Base-by-base conservation (phyloP, 805 yeast species). In the Candida takata region DNA sequence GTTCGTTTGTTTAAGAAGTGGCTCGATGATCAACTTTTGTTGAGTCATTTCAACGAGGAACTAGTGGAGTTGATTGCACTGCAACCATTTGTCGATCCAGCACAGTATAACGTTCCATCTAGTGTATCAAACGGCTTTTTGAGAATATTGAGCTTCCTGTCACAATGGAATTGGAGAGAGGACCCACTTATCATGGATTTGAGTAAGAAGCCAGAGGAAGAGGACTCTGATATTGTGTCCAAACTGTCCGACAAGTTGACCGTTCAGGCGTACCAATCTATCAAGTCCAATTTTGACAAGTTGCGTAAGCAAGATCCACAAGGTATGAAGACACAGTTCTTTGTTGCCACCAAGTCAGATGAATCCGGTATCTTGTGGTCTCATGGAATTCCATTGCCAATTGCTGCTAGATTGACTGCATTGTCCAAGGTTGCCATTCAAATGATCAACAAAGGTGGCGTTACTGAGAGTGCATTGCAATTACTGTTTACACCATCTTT, bases 131-230 rank as follows among this genome's bases (percentile, higher is more conserved):
- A 81, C 37, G 98, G 95, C 6, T 86, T 92, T 54, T 62, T 84
- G 40, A 78, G 92, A 40, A 71, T 79, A 10, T 55, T 92, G 26
- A 65, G 73, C 31, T 84, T 81, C 49, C 57, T 92, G 30, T 70
- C 95, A 18, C 61, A 61, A 29, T 92, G 98, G 98, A 87, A 92
- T 57, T 92, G 98, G 98, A 81, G 75, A 49, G 94, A 84, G 43
- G 86, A 81, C 31, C 82, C 95, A 1, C 61, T 92, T 42, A 73
- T 88, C 36, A 61, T 92, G 41, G 97, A 92, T 51, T 61, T 85
- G 46, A 77, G 80, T 11, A 77, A 68, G 38, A 72, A 73, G 41
- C 52, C 55, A 8, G 60, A 57, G 14, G 61, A 64, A 7, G 66
- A 60, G 17, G 62, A 56, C 24, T 31, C 54, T 14, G 62, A 52